Evolutionary conservation across 2,329 filamentous ascomycete species (phyloP).

Genomic region (Colletotrichum sp.): DNA sequence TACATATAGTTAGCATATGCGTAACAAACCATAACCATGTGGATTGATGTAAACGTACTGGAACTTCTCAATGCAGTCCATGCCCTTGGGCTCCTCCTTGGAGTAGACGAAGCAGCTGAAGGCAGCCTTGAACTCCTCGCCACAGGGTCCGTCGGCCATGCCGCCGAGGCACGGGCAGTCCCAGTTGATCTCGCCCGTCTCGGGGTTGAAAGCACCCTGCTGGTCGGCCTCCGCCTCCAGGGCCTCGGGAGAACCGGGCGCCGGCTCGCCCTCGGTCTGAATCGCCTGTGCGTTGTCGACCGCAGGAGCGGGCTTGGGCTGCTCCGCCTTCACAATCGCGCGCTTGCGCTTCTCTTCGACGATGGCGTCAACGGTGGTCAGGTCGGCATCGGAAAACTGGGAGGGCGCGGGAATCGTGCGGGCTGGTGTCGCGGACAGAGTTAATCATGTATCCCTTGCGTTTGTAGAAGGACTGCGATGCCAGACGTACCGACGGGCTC

Average conservation of each 20-base stretch:
- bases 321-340: slow-evolving; percentile 37
- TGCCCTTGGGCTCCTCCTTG: slow-evolving; percentile 92
- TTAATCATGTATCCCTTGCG: slow-evolving; percentile 8
- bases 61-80: slow-evolving; percentile 97
- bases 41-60: slow-evolving; percentile 65
- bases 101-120: slow-evolving; percentile 99
- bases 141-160: slow-evolving; percentile 96
- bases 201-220: slow-evolving; percentile 95
- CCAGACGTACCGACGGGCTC: slow-evolving; percentile 71
- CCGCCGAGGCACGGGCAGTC: slow-evolving; percentile 97
- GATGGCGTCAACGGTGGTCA: slow-evolving; percentile 71
- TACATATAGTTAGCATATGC: slow-evolving; percentile 45
- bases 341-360: slow-evolving; percentile 66
- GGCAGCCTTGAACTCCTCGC: slow-evolving; percentile 91
- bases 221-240: slow-evolving; percentile 83
- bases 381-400: slow-evolving; percentile 60
- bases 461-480: background rate
- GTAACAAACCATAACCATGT: background rate
- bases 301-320: slow-evolving; percentile 26
- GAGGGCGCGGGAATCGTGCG: slow-evolving; percentile 47
- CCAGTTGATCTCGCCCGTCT: slow-evolving; percentile 99
- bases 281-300: slow-evolving; percentile 21
- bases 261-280: slow-evolving; percentile 16
- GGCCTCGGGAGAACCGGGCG: slow-evolving; percentile 47
- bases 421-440: slow-evolving; percentile 23